phyloP scores from a whole-genome alignment of 2,329 filamentous ascomycete species.

The Phialophora tarda region DNA sequence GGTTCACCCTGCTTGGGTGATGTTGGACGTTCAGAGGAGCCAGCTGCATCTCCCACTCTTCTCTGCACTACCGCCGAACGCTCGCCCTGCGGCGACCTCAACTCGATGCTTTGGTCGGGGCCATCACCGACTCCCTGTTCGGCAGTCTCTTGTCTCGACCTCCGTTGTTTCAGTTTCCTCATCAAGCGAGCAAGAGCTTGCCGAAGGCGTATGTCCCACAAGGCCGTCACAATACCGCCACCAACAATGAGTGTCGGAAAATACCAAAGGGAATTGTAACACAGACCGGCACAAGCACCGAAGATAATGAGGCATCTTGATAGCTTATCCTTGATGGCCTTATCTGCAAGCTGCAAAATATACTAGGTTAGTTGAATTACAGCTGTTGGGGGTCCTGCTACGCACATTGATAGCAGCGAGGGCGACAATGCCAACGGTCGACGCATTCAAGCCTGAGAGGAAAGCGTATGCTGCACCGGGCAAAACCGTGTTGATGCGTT shows the following conservation, averaged over 20 bases:
- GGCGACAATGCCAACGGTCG: constrained; percentile 74
- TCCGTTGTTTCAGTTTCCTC: constrained; percentile 15
- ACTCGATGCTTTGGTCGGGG: neutral
- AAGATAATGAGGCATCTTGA: constrained; percentile 69
- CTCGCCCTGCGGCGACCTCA: neutral
- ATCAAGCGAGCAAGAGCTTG: constrained; percentile 52
- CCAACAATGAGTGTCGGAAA: constrained; percentile 68
- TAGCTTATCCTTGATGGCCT: constrained; percentile 69
- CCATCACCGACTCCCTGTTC: neutral
- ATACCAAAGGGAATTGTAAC: constrained; percentile 77
- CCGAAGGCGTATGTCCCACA: constrained; percentile 63
- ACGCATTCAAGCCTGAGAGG: constrained; percentile 72
- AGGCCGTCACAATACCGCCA: constrained; percentile 59
- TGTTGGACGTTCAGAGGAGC: neutral
- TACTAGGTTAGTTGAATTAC: neutral
- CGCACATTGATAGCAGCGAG: constrained; percentile 63
- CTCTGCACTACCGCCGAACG: neutral
- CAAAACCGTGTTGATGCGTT: constrained; percentile 63
- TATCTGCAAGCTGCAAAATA: constrained; percentile 62
- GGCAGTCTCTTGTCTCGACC: neutral
- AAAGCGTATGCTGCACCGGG: constrained; percentile 70
- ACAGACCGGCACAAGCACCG: constrained; percentile 66
- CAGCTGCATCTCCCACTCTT: neutral
- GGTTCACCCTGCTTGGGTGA: neutral
- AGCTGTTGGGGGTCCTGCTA: constrained; percentile 40